Evolutionary conservation across 441 rosid genomes (phyloP), one percentile per base, ranked within the genome.

Genomic region (Jatropha multifida): DNA sequence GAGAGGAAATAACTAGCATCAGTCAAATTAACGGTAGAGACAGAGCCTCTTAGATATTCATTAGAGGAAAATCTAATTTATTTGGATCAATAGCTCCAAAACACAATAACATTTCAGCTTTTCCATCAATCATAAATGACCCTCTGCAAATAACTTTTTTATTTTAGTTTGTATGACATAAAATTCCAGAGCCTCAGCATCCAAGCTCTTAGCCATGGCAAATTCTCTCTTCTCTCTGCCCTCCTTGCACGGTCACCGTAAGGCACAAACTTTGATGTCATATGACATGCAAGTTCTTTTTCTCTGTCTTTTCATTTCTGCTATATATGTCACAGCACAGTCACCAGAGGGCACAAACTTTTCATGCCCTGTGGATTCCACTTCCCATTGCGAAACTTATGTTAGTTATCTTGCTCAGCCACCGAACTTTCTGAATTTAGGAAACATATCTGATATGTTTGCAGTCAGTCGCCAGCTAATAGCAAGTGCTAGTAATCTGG

Each of bases 401-500:
- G 54, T 82, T 5, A 55, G 88, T 17, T 90, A 89, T 75, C 65
- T 78, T 14, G 83, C 85, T 8, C 83, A 67, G 68, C 37, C 84
- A 20, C 90, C 88, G 0, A 41, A 73, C 63, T 83, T 76, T 48
- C 37, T 86, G 81, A 76, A 84, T 77, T 82, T 88, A 10, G 69
- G 72, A 37, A 88, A 79, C 77, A 84, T 86, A 55, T 83, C 91
- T 48, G 78, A 85, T 79, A 80, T 87, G 37, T 88, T 90, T 41
- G 82, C 79, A 1, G 85, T 85, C 70, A 85, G 85, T 74, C 82
- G 79, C 52, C 52, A 55, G 51, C 51, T 59, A 5, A 84, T 89
- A 66, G 85, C 83, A 63, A 82, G 78, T 76, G 88, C 91, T 6
- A 89, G 84, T 69, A 85, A 84, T 83, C 70, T 89, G 62, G 80